Conservation (phyloP, 176 grass and related monocot species). For the Eleusine indica region DNA sequence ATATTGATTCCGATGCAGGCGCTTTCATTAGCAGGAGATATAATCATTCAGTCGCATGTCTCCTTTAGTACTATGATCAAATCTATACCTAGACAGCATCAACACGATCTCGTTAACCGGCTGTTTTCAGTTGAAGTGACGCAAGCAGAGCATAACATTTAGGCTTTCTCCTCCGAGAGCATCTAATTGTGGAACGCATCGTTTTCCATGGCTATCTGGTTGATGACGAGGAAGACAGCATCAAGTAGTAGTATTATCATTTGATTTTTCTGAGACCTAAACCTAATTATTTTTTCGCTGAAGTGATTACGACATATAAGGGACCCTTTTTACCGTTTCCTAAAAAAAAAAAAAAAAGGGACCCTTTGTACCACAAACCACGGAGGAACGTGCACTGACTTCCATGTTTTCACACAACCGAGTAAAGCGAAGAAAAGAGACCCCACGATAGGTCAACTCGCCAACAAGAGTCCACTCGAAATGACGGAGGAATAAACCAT, state of each 20-base stretch:
- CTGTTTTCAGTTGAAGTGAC: slow-evolving; percentile 11
- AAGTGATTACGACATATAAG: neutral
- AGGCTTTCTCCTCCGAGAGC: neutral
- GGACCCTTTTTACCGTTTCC: too few relatives aligned
- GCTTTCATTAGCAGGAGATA: slow-evolving; percentile 5
- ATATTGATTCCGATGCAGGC: neutral
- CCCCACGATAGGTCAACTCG: neutral
- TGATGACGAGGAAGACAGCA: neutral
- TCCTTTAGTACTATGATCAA: neutral
- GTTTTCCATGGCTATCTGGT: neutral
- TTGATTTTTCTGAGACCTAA: neutral
- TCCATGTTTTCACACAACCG: neutral
- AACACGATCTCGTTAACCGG: neutral
- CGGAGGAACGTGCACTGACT: neutral
- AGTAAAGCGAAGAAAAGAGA: neutral
- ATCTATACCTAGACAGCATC: neutral
- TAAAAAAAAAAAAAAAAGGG: too few relatives aligned
- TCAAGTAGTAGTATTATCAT: neutral
- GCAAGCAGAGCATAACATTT: neutral
- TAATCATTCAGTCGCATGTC: neutral
- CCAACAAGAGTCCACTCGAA: slow-evolving; percentile 5
- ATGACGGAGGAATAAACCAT: slow-evolving; percentile 35
- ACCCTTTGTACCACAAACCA: neutral
- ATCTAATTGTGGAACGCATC: neutral
- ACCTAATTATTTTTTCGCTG: neutral